Evolutionary conservation across 1,139 yeast species (phyloP).

Genomic region (Tardiomyces digboiensis): DNA sequence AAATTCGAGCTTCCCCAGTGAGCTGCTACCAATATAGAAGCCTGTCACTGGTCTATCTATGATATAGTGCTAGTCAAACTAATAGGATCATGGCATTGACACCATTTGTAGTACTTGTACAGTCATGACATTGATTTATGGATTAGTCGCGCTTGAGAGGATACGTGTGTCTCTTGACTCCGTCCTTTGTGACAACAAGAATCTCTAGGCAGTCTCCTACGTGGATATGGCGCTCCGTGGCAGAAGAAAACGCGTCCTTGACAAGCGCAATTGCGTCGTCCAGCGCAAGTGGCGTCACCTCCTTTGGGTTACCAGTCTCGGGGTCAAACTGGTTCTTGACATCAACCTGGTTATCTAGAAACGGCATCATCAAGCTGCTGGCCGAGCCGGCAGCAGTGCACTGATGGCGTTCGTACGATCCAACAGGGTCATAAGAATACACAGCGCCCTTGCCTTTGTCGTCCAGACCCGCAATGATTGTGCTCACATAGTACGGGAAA

Average conservation of each 20-base stretch:
- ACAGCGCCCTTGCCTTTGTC: constrained; percentile 94
- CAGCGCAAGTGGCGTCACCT: constrained; percentile 52
- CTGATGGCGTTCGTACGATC: constrained; percentile 94
- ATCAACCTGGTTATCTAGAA: constrained; percentile 93
- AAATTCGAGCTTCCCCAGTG: constrained; percentile 70
- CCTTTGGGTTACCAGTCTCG: constrained; percentile 52
- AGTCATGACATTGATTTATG: too few species aligned
- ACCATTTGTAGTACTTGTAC: too few species aligned
- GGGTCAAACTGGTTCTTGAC: constrained; percentile 89
- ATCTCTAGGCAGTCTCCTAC: constrained; percentile 97
- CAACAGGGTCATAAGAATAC: constrained; percentile 95
- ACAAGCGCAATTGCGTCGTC: constrained; percentile 85
- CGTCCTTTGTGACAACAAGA: constrained; percentile 85
- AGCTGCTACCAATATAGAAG: too few species aligned
- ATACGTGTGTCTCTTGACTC: constrained; percentile 72
- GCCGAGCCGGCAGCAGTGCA: constrained; percentile 99
- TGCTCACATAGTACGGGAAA: constrained; percentile 95
- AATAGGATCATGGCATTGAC: too few species aligned
- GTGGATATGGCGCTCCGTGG: constrained; percentile 96
- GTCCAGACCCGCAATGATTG: constrained; percentile 90
- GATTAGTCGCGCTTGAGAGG: constrained; percentile 87
- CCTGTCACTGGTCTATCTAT: too few species aligned
- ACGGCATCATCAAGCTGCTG: constrained; percentile 92
- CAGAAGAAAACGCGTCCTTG: constrained; percentile 89
- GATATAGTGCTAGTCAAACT: too few species aligned